phyloP scores from a whole-genome alignment of 495 filamentous ascomycete genomes.

The Podospora didyma region DNA sequence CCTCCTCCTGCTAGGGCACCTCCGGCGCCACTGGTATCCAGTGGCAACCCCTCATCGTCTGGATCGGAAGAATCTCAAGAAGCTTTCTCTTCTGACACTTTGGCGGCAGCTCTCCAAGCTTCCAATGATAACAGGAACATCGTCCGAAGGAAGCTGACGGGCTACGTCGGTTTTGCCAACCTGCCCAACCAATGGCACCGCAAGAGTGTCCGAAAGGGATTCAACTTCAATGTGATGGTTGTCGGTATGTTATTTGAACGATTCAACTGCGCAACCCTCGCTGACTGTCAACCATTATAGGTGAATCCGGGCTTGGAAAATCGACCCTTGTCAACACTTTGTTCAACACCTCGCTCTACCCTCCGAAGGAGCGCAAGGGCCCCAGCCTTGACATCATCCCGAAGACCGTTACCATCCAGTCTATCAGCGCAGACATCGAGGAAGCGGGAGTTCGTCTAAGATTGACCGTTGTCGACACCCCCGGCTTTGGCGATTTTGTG shows the following conservation, averaged over 20 bases:
- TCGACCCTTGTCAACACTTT: constrained; percentile 98
- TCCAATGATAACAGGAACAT: constrained; percentile 92
- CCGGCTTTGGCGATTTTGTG: constrained; percentile 97
- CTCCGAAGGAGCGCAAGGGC: constrained; percentile 94
- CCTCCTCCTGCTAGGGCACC: constrained; percentile 26
- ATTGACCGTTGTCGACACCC: constrained; percentile 94
- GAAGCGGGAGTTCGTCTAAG: constrained; percentile 98
- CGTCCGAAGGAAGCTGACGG: constrained; percentile 94
- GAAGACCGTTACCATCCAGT: constrained; percentile 98
- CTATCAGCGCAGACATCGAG: constrained; percentile 97
- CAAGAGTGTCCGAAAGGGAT: constrained; percentile 99
- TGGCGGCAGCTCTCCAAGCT: constrained; percentile 64
- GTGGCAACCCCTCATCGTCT: constrained; percentile 51
- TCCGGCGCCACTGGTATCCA: constrained; percentile 32
- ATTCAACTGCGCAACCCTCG: not conserved
- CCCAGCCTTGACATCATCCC: constrained; percentile 97
- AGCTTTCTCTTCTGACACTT: constrained; percentile 77
- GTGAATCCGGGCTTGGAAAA: constrained; percentile 98
- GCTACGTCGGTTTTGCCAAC: constrained; percentile 98
- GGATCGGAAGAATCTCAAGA: constrained; percentile 44
- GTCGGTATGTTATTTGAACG: constrained; percentile 62
- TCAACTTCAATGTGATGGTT: constrained; percentile 99
- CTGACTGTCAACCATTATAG: constrained; percentile 38
- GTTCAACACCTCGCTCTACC: constrained; percentile 99
- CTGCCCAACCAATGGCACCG: constrained; percentile 99